phyloP scores from a whole-genome alignment of 768 basidiomycete genomes.

The Lactarius evosmus region DNA sequence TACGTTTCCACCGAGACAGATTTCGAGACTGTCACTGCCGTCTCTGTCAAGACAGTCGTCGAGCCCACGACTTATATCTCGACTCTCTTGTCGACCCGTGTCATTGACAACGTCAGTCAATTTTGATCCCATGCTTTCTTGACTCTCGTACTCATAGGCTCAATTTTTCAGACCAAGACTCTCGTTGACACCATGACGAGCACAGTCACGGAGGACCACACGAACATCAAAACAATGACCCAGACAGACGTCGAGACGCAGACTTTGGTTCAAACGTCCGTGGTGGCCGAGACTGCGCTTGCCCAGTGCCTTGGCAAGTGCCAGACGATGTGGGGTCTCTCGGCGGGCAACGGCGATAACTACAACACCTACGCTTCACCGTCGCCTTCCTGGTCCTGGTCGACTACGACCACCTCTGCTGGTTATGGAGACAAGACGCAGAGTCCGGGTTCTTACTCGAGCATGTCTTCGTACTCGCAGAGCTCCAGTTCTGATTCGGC shows the following conservation, averaged over 20 bases:
- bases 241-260: slow-evolving; percentile 44
- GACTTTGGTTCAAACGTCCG: slow-evolving; percentile 45
- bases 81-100: slow-evolving; percentile 52
- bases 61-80: slow-evolving; percentile 58
- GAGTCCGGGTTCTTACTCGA: slow-evolving; percentile 19
- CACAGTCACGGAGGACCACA: slow-evolving; percentile 48
- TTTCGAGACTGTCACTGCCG: slow-evolving; percentile 46
- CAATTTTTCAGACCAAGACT: slow-evolving; percentile 49
- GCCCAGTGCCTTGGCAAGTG: slow-evolving; percentile 56
- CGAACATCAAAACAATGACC: slow-evolving; percentile 45
- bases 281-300: slow-evolving; percentile 49
- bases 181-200: slow-evolving; percentile 54
- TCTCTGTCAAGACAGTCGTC: slow-evolving; percentile 44
- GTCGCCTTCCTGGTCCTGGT: slow-evolving; percentile 26
- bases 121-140: neutral
- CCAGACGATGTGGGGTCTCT: slow-evolving; percentile 55
- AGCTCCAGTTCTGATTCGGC: neutral
- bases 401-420: slow-evolving; percentile 29
- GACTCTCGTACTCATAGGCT: neutral
- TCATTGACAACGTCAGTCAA: slow-evolving; percentile 53
- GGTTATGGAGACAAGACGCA: slow-evolving; percentile 28
- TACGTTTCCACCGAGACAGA: slow-evolving; percentile 44
- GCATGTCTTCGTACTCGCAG: neutral
- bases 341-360: slow-evolving; percentile 47
- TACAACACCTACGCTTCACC: slow-evolving; percentile 42